Evolutionary conservation across 192 early-diverging fungal genomes (phyloP), one percentile per base, ranked within the genome.

Genomic region (Podila epigama): DNA sequence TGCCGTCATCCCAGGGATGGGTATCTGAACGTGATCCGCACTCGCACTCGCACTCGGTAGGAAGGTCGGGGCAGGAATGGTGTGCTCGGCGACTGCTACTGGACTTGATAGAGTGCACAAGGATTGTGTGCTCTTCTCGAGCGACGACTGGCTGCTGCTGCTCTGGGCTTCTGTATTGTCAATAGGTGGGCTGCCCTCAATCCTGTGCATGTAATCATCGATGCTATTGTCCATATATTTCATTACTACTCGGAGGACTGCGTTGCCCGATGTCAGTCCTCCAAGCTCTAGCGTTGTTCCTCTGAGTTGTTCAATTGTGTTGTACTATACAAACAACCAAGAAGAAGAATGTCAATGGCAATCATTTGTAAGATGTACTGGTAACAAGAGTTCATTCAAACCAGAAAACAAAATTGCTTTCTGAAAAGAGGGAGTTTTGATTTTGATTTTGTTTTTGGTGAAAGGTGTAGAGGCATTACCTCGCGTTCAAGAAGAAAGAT

Each of bases 401-500:
- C n/a, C 3, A 48, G 16, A 48, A 22, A n/a, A n/a, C 53, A 32
- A 55, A n/a, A 16, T 53, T 28, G 0, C 4, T 53, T 51, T 53
- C 31, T 53, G 39, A 33, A 31, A 25, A 2, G 37, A 27, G 27
- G 25, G 2, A 9, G 18, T 4, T 25, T 40, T 20, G n/a, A 33
- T 54, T 11, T 48, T 16, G 27, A 32, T 5, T 41, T 31, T 22
- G 27, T 54, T 39, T 4, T 20, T 48, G 7, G 44, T 15, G n/a
- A 48, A 7, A 5, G n/a, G 44, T 48, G 36, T n/a, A n/a, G n/a
- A n/a, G n/a, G n/a, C 20, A 6, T 36, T 66, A 90, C 89, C 85
- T 92, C 89, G 51, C 83, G 70, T 53, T 90, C 89, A 66, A 84
- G 83, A 6, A 89, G 42, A 2, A 89, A 53, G 56, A 83, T 70